Conservation (phyloP, 2,329 filamentous ascomycete species). For the Diaporthe batatas region DNA sequence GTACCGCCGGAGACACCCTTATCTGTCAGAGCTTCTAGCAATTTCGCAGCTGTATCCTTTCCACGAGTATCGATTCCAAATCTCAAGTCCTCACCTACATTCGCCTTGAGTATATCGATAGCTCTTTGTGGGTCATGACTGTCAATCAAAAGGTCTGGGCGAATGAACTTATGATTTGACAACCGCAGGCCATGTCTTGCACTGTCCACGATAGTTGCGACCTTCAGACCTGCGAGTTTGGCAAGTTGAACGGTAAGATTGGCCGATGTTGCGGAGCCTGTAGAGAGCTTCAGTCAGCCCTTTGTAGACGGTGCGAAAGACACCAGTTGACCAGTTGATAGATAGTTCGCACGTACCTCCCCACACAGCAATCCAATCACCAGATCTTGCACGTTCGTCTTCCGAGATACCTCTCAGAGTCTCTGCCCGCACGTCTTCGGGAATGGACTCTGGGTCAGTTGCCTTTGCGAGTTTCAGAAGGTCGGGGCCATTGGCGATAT, state of each 20-base stretch:
- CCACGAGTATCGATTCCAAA: conserved; percentile 79
- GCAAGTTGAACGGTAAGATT: conserved; percentile 77
- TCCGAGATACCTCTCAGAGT: conserved; percentile 68
- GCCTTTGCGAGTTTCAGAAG: conserved; percentile 64
- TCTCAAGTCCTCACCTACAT: conserved; percentile 69
- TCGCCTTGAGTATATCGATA: conserved; percentile 71
- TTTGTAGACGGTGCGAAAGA: background rate
- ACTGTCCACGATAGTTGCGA: conserved; percentile 76
- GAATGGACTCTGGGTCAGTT: conserved; percentile 62
- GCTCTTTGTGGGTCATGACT: conserved; percentile 75
- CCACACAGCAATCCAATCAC: conserved; percentile 82
- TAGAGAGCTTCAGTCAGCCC: background rate
- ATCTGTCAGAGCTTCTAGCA: conserved; percentile 66
- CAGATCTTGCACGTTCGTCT: conserved; percentile 66
- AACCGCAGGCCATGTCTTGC: conserved; percentile 74
- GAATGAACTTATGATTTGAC: conserved; percentile 57
- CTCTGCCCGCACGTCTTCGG: conserved; percentile 73
- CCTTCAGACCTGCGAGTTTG: conserved; percentile 73
- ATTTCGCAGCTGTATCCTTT: conserved; percentile 69
- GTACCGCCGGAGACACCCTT: conserved; percentile 42
- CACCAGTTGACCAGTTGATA: too few relatives aligned
- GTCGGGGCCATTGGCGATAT: conserved; percentile 68
- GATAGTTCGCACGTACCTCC: conserved; percentile 66
- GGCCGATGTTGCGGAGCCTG: conserved; percentile 77
- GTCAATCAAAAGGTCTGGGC: conserved; percentile 76